Base-by-base conservation (phyloP, 2,329 filamentous ascomycete genomes). In the Fusarium irregulare region DNA sequence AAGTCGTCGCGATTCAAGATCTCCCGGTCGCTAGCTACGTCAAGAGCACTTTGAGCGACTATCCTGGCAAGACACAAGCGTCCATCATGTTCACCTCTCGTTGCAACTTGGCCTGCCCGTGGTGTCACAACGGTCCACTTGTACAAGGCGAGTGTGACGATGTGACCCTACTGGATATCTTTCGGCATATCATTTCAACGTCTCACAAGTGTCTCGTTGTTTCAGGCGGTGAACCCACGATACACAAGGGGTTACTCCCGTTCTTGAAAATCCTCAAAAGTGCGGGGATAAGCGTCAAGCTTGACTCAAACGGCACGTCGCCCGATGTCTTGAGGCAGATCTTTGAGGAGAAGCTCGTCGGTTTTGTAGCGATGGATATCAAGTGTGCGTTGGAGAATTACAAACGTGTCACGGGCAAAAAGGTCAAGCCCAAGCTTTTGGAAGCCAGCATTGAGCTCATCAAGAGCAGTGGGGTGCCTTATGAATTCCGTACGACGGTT, bases 321-420 rank as follows among this genome's bases (percentile, higher is more conserved):
- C 68, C 73, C 0, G 34, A 55, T 0, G 13, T 65, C 0, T 30
- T 74, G 6, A 49, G 54, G 1, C 53, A 70, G 8, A 30, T 69
- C 0, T 75, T 67, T 3, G 11, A 49, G 0, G 68, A 75, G 16
- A 50, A 53, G 0, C 60, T 74, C 3, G 56, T 71, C 8, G 64
- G 67, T 11, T 74, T 74, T 9, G 61, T 72, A 1, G 73, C 73
- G 0, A 74, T 74, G 73, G 73, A 75, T 3, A 74, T 74, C 16
- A 74, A 74, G 18, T 73, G 73, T 18, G 73, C 71, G 0, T 5
- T 74, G 6, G 68, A 75, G 16, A 74, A 73, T 1, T 74, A 74
- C 41, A 72, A 72, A 48, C 67, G 55, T 0, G 71, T 74, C 9
- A 61, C 72, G 0, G 73, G 73, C 1, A 46, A 49, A 14, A 74